A percentile compares a stretch with the other conserved stretches of the same genome.
Evolutionary conservation across 1,284 basidiomycete species (phyloP).

Genomic region (Malassezia arunalokei): DNA sequence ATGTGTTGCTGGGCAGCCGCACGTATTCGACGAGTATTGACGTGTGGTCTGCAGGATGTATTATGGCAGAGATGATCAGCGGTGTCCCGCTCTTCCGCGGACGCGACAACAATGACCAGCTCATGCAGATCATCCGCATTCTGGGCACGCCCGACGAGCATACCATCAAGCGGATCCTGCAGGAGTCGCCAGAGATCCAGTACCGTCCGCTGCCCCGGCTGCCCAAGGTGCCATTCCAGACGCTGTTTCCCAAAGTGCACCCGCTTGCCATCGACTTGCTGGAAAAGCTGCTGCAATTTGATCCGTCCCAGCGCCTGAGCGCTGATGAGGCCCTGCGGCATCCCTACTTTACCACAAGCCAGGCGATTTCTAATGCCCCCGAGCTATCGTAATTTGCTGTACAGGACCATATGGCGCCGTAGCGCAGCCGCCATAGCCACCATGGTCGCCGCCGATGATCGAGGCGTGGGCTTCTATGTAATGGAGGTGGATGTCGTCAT

Average conservation of each 20-base stretch:
- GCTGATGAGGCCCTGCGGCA: slow-evolving; percentile 84
- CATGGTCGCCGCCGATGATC: neutral
- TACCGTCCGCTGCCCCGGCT: slow-evolving; percentile 79
- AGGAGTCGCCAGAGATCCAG: slow-evolving; percentile 88
- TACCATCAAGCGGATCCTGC: slow-evolving; percentile 73
- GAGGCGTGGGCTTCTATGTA: too few relatives aligned
- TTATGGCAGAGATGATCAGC: slow-evolving; percentile 82
- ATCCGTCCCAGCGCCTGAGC: slow-evolving; percentile 80
- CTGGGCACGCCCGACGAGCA: slow-evolving; percentile 88
- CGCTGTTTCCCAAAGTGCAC: slow-evolving; percentile 81
- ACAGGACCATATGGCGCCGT: too few relatives aligned
- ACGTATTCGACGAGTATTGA: slow-evolving; percentile 98
- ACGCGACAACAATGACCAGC: slow-evolving; percentile 91
- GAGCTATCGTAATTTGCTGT: neutral
- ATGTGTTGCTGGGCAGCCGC: slow-evolving; percentile 88
- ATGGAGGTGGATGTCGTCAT: too few relatives aligned
- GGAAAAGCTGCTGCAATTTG: slow-evolving; percentile 89
- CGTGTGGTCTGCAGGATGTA: slow-evolving; percentile 98
- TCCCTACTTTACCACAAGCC: slow-evolving; percentile 64
- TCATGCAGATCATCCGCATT: slow-evolving; percentile 93
- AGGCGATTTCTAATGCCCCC: slow-evolving; percentile 19
- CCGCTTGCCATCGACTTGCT: slow-evolving; percentile 85
- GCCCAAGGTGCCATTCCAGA: slow-evolving; percentile 75
- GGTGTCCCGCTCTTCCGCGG: slow-evolving; percentile 94
- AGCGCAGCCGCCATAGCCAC: neutral